Evolutionary conservation across 164 flowering plant genomes (phyloP), one percentile per base, ranked within the genome.

Genomic region (Vitis labrusca): DNA sequence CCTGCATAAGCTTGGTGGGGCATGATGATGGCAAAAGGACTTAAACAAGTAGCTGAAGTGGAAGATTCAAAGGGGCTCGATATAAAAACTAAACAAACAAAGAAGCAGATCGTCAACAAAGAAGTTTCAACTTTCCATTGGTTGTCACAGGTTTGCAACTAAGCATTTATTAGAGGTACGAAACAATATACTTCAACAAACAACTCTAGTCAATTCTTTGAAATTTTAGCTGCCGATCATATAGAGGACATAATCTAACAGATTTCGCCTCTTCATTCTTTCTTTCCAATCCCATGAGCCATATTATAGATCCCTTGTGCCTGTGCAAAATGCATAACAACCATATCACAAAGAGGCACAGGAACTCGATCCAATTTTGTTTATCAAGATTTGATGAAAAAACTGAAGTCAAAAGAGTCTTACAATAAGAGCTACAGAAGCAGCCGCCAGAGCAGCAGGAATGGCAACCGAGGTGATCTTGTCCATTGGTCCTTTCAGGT

Each of bases 241-340:
- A 37, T 37, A 10, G 13, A 16, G 17, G 63, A 50, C 29, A 27
- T 58, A 11, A 55, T 60, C 19, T 14, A 56, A 13, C 58, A 37
- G 61, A 37, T 15, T 9, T 12, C n/a, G 49, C 63, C 64, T 4
- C 64, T 66, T 88, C 85, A 88, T 79, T 88, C 93, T 69, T 87
- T 88, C 88, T 89, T 89, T 13, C 97, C 93, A 56, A 86, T 86
- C 63, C 93, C 97, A 72, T 86, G 86, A n/a, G 97, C 79, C 93
- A 91, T 89, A 63, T 88, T 89, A 68, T 91, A 88, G 71, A 91
- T 85, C 61, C 97, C 97, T 69, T 83, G 84, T n/a, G 77, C 92
- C 97, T 91, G 84, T 5, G 70, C 23, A 47, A 47, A 49, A 23
- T 14, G 10, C 5, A 62, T 14, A 30, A 12, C 19, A 27, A 14